phyloP scores from a whole-genome alignment of 805 yeast species.

The Barnettozyma populi region DNA sequence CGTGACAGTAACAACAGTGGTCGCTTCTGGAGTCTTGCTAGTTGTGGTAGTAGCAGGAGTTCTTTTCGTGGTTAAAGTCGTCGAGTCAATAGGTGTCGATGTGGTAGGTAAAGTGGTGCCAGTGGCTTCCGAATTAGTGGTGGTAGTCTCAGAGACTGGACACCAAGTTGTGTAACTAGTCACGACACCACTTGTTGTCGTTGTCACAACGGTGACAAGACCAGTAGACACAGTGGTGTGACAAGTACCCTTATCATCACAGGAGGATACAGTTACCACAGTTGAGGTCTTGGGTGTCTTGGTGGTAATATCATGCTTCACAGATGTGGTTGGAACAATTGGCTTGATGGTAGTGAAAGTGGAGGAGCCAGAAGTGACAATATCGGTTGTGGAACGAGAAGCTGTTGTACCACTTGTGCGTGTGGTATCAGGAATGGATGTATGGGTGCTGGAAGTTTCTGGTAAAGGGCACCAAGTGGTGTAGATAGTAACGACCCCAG shows the following conservation, averaged over 20 bases:
- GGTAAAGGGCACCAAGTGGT: constrained; percentile 14
- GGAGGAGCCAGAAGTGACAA: background rate
- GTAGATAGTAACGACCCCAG: background rate
- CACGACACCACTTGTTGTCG: constrained; percentile 27
- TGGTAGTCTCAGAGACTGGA: constrained; percentile 11
- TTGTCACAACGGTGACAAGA: constrained; percentile 27
- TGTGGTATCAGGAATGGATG: background rate
- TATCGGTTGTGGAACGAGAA: background rate
- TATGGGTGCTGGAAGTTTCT: background rate
- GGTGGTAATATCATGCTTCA: background rate
- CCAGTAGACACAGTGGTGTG: constrained; percentile 13
- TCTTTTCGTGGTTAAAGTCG: background rate
- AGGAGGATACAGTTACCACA: constrained; percentile 18
- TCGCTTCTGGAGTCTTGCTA: background rate
- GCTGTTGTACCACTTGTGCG: background rate
- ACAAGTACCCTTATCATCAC: constrained; percentile 13
- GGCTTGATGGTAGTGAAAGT: background rate
- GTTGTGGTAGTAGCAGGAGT: background rate
- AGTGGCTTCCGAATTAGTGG: background rate
- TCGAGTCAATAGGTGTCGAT: background rate
- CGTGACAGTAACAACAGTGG: constrained; percentile 12
- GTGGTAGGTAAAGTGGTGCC: background rate
- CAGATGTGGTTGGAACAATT: background rate
- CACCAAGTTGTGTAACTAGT: constrained; percentile 24
- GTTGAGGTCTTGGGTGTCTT: constrained; percentile 9